Percentiles rank a stretch among this genome's conserved stretches.
These are phyloP conservation scores for Copromyces sp. DNA, from an alignment of 495 filamentous ascomycete genomes.

Conservation along the genomic window DNA sequence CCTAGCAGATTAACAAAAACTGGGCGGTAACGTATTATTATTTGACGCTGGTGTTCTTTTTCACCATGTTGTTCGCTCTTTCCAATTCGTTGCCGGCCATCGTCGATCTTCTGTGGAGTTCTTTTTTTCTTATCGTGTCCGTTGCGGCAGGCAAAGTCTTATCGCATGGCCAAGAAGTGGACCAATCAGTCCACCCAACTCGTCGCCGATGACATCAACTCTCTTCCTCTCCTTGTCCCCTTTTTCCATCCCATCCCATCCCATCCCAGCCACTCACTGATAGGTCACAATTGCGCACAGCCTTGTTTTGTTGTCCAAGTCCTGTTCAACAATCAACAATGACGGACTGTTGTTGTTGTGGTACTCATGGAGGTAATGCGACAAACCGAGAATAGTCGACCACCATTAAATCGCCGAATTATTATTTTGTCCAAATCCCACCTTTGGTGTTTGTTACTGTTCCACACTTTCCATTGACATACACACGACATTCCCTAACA, in stretches of 20 bases:
- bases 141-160: neutral
- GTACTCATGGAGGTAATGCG: neutral
- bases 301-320: neutral
- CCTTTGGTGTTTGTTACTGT: neutral
- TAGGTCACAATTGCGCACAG: neutral
- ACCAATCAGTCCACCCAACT: neutral
- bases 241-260: neutral
- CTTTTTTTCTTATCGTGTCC: neutral
- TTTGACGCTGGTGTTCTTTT: neutral
- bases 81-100: neutral
- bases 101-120: neutral
- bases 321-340: neutral
- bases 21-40: neutral
- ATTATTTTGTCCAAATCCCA: neutral
- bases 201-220: neutral
- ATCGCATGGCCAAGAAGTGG: neutral
- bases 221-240: neutral
- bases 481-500: neutral
- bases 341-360: neutral
- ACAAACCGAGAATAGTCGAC: neutral
- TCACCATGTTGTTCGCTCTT: neutral
- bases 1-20: neutral
- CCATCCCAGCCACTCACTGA: no score
- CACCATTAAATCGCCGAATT: neutral
- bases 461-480: no score